Percentiles rank a stretch among this genome's conserved stretches.
These are phyloP conservation scores for Aspergillus texensis DNA, from an alignment of 2,329 filamentous ascomycete species.

Conservation along the genomic window DNA sequence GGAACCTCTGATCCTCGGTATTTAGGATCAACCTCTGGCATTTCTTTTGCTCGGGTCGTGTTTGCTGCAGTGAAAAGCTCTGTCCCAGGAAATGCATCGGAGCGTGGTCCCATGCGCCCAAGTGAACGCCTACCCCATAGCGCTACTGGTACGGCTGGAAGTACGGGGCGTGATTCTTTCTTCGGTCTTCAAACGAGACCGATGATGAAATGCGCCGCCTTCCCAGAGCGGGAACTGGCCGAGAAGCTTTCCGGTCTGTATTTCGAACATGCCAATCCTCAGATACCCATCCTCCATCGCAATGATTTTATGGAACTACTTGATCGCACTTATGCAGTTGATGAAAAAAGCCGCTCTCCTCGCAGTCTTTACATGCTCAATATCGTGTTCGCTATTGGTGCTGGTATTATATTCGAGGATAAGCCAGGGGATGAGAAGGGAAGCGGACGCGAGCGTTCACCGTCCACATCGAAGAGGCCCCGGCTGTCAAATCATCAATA, in stretches of 20 bases:
- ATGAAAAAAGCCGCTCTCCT: conserved; percentile 68
- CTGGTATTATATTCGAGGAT: conserved; percentile 79
- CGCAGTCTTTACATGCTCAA: conserved; percentile 92
- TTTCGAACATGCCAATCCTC: conserved; percentile 94
- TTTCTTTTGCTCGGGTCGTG: conserved; percentile 91
- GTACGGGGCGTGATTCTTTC: conserved; percentile 92
- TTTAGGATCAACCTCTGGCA: conserved; percentile 82
- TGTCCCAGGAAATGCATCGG: conserved; percentile 59
- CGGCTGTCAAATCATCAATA: conserved; percentile 63
- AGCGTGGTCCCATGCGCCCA: conserved; percentile 64
- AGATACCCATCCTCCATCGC: conserved; percentile 89
- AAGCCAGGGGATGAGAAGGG: conserved; percentile 33
- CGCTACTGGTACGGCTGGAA: conserved; percentile 60
- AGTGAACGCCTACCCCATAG: conserved; percentile 57
- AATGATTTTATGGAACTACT: conserved; percentile 89
- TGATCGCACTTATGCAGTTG: conserved; percentile 74
- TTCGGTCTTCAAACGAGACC: conserved; percentile 94
- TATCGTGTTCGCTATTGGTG: conserved; percentile 95
- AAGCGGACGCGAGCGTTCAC: conserved; percentile 26
- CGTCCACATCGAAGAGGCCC: conserved; percentile 48
- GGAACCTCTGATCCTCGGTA: conserved; percentile 78
- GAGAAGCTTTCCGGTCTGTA: conserved; percentile 76
- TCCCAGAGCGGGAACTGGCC: conserved; percentile 77
- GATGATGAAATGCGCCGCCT: conserved; percentile 80
- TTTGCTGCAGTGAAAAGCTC: conserved; percentile 89